Base-by-base conservation (phyloP, 202 grass and related monocot species). In the Cymbopogon flexuosus region DNA sequence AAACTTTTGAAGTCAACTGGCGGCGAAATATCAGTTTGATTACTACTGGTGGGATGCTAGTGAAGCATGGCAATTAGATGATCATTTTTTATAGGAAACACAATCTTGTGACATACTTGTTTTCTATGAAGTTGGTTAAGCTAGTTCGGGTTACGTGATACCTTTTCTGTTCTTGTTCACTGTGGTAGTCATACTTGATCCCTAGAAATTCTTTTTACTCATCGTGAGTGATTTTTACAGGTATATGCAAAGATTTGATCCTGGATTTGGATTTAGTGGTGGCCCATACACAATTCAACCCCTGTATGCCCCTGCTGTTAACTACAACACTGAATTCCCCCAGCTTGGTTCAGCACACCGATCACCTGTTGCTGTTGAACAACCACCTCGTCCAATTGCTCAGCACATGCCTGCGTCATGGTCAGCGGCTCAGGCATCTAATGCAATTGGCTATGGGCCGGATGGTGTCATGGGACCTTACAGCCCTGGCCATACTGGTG, bases 161-260 rank as follows among this genome's bases (percentile, higher is more conserved):
- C 15, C 22, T 60, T 34, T 6, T 80, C 45, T 75, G 12, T 67
- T 18, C 31, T 78, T 81, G 6, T 46, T 60, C 13, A 6, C 7
- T 62, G 42, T 10, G 21, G 15, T 65, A 65, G 21, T 9, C 5
- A 16, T 62, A 31, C 14, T 62, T 42, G 72, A 62, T 43, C 2
- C 2, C 5, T 10, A 57, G 52, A 51, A 18, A 29, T 57, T 11
- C 14, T 15, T 21, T 33, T 62, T 24, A n/a, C 61, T 87, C 5
- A 68, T 14, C 0, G 21, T 74, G 43, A 75, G 13, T 68, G 11
- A 6, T 31, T 45, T 83, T 7, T 76, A 62, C 86, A 97, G 94
- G 81, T 97, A 97, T 56, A 85, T 87, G 75, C 92, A 92, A 85
- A 89, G 92, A 84, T 97, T 97, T 87, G 92, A 97, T 87, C 92